Conservation (phyloP, 306 rosid species). For the Malus orientalis region DNA sequence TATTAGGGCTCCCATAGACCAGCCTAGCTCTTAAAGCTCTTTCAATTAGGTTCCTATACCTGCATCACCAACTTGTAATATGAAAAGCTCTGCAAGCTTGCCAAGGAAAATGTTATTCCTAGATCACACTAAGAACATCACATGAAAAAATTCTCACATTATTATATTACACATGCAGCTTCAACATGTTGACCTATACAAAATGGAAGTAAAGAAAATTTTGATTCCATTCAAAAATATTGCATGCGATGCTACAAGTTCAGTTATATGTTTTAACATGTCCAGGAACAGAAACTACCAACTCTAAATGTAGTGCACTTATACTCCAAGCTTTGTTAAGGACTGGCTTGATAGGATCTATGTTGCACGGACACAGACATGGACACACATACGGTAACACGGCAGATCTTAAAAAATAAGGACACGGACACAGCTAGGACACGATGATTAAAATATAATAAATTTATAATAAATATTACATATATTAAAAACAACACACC, state of each 20-base stretch:
- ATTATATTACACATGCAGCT: slow-evolving; percentile 2
- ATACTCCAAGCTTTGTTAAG: not conserved
- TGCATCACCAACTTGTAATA: slow-evolving; percentile 26
- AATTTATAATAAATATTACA: too few species aligned
- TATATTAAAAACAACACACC: too few species aligned
- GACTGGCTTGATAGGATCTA: too few species aligned
- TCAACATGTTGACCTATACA: slow-evolving; percentile 5
- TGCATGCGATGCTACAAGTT: too few species aligned
- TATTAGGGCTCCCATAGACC: slow-evolving; percentile 91
- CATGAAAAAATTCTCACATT: not conserved
- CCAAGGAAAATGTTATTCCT: not conserved
- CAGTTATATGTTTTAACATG: not conserved
- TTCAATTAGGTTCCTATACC: slow-evolving; percentile 88
- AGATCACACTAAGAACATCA: slow-evolving; percentile 9
- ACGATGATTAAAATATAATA: too few species aligned
- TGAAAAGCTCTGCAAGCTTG: slow-evolving; percentile 6
- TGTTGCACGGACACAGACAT: too few species aligned
- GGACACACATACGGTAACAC: too few species aligned
- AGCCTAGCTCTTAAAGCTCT: slow-evolving; percentile 91
- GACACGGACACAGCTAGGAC: too few species aligned
- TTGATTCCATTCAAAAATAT: not conserved
- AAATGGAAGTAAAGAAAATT: not conserved
- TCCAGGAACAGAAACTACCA: not conserved
- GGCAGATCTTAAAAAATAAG: too few species aligned
- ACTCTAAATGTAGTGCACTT: not conserved